Evolutionary conservation across 2,329 filamentous ascomycete species (phyloP).

Genomic region (Penicillium sp.): DNA sequence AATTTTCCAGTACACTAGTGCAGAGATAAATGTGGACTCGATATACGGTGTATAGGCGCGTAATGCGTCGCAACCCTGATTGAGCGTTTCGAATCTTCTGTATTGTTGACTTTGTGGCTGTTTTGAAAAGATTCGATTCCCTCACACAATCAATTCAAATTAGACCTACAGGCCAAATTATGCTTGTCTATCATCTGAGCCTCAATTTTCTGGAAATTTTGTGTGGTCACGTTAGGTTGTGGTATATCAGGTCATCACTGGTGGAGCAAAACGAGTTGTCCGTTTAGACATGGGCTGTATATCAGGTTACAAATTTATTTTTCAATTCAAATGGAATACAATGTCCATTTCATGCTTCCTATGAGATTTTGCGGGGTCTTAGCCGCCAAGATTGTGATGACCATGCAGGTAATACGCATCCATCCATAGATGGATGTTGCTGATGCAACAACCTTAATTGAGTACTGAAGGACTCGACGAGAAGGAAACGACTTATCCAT

Average conservation of each 20-base stretch:
- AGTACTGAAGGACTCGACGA: no score
- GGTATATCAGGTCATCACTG: conserved; percentile 28
- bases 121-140: conserved; percentile 32
- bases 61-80: conserved; percentile 59
- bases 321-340: no score
- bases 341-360: no score
- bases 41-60: conserved; percentile 52
- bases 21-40: conserved; percentile 43
- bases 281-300: conserved; percentile 17
- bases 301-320: no score
- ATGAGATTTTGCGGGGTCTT: no score
- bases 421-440: no score
- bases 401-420: no score
- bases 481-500: no score
- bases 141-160: conserved; percentile 52
- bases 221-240: conserved; percentile 46
- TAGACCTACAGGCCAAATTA: conserved; percentile 49
- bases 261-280: conserved; percentile 31
- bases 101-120: neutral
- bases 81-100: neutral
- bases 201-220: conserved; percentile 55
- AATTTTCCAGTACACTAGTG: no score
- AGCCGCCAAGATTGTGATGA: no score
- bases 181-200: conserved; percentile 54
- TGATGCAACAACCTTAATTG: no score